Evolutionary conservation across 2,329 filamentous ascomycete genomes (phyloP).

Genomic region (Trichoderma sp.): DNA sequence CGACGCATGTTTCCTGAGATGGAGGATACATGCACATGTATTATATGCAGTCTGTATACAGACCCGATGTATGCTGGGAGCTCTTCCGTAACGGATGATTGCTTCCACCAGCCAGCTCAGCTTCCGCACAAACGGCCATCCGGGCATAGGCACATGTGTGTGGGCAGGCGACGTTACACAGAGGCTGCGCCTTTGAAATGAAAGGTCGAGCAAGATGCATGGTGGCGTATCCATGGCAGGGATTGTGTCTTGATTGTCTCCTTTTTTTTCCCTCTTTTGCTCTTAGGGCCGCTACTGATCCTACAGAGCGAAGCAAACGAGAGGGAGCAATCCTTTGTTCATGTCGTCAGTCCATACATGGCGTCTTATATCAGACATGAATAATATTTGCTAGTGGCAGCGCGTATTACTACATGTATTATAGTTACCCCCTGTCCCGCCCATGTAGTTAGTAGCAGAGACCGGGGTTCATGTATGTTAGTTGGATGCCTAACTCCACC

Average conservation of each 20-base stretch:
- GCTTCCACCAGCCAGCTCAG: neutral
- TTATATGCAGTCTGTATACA: neutral
- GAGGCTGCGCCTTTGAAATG: neutral
- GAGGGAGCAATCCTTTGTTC: neutral
- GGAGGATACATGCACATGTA: neutral
- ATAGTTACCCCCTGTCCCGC: too few species aligned
- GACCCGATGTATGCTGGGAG: neutral
- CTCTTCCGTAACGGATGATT: neutral
- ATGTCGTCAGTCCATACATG: neutral
- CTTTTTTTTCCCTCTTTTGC: neutral
- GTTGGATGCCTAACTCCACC: neutral
- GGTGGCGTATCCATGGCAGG: neutral
- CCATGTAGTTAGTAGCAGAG: neutral
- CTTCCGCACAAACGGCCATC: neutral
- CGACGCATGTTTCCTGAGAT: neutral
- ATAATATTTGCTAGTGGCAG: neutral
- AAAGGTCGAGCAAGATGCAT: neutral
- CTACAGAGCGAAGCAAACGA: neutral
- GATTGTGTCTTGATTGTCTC: neutral
- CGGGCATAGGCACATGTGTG: neutral
- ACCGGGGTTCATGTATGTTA: neutral
- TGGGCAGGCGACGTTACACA: neutral
- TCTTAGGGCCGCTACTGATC: neutral
- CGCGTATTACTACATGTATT: neutral
- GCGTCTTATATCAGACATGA: neutral